These are phyloP conservation scores for Hemileccinum impolitum DNA, from an alignment of 768 basidiomycete species.

Conservation along the genomic window DNA sequence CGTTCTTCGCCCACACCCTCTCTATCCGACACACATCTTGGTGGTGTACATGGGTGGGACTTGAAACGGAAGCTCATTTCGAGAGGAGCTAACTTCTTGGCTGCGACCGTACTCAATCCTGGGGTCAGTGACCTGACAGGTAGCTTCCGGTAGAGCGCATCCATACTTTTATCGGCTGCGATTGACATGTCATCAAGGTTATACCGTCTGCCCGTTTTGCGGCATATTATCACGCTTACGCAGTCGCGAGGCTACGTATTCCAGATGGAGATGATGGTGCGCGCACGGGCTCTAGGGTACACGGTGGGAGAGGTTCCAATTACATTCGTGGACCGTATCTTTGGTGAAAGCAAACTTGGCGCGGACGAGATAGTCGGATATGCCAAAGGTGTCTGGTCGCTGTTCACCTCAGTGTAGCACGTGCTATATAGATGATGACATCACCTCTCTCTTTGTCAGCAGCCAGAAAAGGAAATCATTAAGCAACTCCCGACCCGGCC, in stretches of 20 bases:
- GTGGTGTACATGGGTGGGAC: conserved; percentile 93
- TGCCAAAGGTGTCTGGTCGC: conserved; percentile 76
- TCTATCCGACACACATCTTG: conserved; percentile 59
- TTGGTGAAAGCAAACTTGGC: conserved; percentile 89
- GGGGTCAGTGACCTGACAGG: conserved; percentile 91
- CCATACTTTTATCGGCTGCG: not conserved
- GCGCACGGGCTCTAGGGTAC: conserved; percentile 80
- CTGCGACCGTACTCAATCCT: conserved; percentile 78
- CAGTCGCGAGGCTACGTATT: conserved; percentile 91
- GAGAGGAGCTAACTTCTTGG: conserved; percentile 86
- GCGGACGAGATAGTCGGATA: conserved; percentile 87
- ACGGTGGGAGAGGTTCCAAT: conserved; percentile 89
- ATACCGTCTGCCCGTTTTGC: conserved; percentile 72
- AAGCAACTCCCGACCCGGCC: not conserved
- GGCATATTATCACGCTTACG: conserved; percentile 80
- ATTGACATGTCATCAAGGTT: conserved; percentile 41
- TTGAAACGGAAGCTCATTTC: conserved; percentile 85
- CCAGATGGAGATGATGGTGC: conserved; percentile 98
- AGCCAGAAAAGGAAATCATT: conserved; percentile 8
- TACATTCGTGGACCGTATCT: conserved; percentile 92
- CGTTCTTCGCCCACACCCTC: conserved; percentile 57
- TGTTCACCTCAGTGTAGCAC: conserved; percentile 69
- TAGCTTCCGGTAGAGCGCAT: conserved; percentile 67
- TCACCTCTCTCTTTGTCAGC: conserved; percentile 25
- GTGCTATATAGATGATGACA: conserved; percentile 15